Evolutionary conservation across 2,329 filamentous ascomycete species (phyloP), one percentile per base, ranked within the genome.

Genomic region (Colletotrichum musicola): DNA sequence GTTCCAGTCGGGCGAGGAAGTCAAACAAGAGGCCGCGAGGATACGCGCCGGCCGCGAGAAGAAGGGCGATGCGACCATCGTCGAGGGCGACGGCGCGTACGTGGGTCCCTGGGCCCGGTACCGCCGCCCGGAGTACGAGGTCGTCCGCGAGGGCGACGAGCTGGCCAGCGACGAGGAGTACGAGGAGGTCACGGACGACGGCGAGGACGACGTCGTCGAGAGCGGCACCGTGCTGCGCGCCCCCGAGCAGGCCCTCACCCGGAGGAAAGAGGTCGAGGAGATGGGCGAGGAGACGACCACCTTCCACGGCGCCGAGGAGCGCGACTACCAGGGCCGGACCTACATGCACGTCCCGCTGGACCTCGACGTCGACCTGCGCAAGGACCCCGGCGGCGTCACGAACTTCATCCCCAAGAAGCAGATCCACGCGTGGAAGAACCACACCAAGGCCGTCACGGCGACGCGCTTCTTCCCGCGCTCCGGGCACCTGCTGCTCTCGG

Each of bases 331-430:
- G 78, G 96, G 96, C 55, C 87, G 96, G 72, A 97, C 95, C 40
- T 99, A 97, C 79, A 98, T 99, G 95, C 96, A 99, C 81, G 87
- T 98, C 53, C 96, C 96, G 4, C 94, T 94, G 78, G 95, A 97
- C 78, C 83, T 97, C 81, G 93, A 94, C 76, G 85, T 97, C 77
- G 93, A 97, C 77, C 84, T 99, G 74, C 88, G 86, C 72, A 97
- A 96, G 81, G 94, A 97, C 69, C 79, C 86, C 51, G 93, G 93
- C 74, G 94, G 91, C 76, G 81, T 89, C 77, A 95, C 95, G 77
- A 98, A 97, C 79, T 99, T 90, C 77, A 93, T 97, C 65, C 96
- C 96, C 44, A 98, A 97, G 86, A 98, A 97, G 82, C 86, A 96
- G 74, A 86, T 98, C 54, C 92, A 97, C 77, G 92, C 93, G 30